Evolutionary conservation across 2,329 filamentous ascomycete species (phyloP).

Genomic region (Cladophialophora psammophila): DNA sequence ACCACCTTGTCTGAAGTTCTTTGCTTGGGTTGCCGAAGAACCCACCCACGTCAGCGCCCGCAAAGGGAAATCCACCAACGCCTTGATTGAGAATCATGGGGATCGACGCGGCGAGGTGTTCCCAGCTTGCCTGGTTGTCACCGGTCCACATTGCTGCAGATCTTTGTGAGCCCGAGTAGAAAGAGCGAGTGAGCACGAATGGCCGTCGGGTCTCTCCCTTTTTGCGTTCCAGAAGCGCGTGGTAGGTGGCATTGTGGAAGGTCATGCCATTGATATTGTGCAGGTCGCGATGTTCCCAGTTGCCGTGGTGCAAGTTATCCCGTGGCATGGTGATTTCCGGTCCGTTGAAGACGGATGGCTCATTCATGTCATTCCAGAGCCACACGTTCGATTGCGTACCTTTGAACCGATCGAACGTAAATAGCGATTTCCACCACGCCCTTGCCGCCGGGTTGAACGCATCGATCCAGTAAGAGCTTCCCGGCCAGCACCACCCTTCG

Average conservation of each 20-base stretch:
- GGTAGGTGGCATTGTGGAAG: constrained; percentile 90
- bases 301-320: constrained; percentile 88
- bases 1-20: constrained; percentile 92
- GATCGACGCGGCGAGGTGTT: constrained; percentile 84
- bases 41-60: constrained; percentile 93
- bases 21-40: constrained; percentile 98
- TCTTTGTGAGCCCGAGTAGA: constrained; percentile 89
- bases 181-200: constrained; percentile 91
- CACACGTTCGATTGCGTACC: constrained; percentile 86
- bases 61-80: constrained; percentile 91
- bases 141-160: constrained; percentile 98
- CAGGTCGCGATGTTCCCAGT: constrained; percentile 96
- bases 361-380: constrained; percentile 99
- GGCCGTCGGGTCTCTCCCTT: constrained; percentile 84
- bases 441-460: constrained; percentile 91
- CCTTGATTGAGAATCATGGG: constrained; percentile 95
- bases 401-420: constrained; percentile 87
- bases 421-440: constrained; percentile 89
- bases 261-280: constrained; percentile 97
- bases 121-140: constrained; percentile 94
- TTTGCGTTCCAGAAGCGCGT: constrained; percentile 83
- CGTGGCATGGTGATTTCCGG: constrained; percentile 99
- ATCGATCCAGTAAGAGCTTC: constrained; percentile 95
- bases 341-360: constrained; percentile 98
- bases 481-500: constrained; percentile 99